Base-by-base conservation (phyloP, 2,329 filamentous ascomycete genomes). In the Calonectria pauciramosa region DNA sequence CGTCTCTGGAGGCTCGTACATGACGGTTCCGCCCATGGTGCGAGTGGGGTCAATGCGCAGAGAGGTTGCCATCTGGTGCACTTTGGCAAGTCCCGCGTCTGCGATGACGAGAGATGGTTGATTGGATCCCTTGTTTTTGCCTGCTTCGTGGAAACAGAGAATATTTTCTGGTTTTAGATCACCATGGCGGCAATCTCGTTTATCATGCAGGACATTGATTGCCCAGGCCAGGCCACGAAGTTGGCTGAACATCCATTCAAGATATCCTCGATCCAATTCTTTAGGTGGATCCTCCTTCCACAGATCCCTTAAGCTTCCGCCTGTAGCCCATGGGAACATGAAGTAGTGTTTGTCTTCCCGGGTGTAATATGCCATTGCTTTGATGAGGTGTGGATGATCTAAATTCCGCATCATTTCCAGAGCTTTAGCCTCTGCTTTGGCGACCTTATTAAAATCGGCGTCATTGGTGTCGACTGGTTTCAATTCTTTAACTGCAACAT, bases 101-200 rank as follows among this genome's bases (percentile, higher is more conserved):
- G 56, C 36, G 41, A 63, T 63, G 14, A 63, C 56, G 4, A 63
- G 56, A 16, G 13, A 16, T 38, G 54, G 54, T n/a, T 26, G 54
- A 9, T 5, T 10, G 2, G 7, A 4, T 36, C 0, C 10, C n/a
- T 38, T 18, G 32, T 11, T 1, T 4, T 18, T 23, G 2, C 1
- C 11, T 18, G n/a, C 4, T 26, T 60, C 34, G 13, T 11, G 60
- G 11, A 78, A 78, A 18, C 49, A 30, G 7, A 78, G 74, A 32
- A 78, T 77, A 0, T 76, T 78, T 0, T 77, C 75, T 0, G 76
- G 76, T 30, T 77, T 78, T 5, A 78, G 38, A 4, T 78, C 75
- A 4, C 76, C 76, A 10, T 78, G 76, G 3, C 75, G 74, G 64
- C 75, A 77, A 13, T 71, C 49, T 16, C 51, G 63, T 0, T 36